A percentile compares a stretch with the other conserved stretches of the same genome.
Evolutionary conservation across 2,329 filamentous ascomycete species (phyloP).

Genomic region (Furcasterigmium sp.): DNA sequence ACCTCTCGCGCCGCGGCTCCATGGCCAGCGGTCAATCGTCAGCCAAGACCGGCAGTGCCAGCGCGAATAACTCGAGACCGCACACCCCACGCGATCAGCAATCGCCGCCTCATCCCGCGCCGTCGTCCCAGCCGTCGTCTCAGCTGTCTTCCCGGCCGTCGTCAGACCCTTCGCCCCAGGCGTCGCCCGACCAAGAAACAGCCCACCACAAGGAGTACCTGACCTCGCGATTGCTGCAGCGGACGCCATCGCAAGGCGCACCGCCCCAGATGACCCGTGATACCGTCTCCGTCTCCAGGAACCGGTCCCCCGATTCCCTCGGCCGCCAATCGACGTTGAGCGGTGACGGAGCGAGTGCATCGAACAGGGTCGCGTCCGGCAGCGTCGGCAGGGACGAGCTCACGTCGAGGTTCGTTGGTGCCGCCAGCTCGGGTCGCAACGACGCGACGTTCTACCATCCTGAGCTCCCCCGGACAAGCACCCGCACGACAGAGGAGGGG

Average conservation of each 20-base stretch:
- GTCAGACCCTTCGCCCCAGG: too few species aligned
- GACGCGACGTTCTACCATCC: constrained; percentile 49
- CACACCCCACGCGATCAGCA: constrained; percentile 22
- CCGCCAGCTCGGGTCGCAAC: constrained; percentile 37
- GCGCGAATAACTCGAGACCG: constrained; percentile 24
- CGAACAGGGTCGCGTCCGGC: constrained; percentile 1
- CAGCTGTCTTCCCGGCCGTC: too few species aligned
- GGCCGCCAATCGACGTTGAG: constrained; percentile 33
- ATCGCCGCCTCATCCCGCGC: constrained; percentile 7
- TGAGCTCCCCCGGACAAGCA: constrained; percentile 18
- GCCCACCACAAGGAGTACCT: constrained; percentile 58
- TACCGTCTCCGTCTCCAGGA: constrained; percentile 41
- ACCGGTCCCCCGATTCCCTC: constrained; percentile 26
- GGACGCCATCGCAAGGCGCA: constrained; percentile 55
- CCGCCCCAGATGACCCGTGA: constrained; percentile 62
- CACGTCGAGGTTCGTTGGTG: constrained; percentile 56
- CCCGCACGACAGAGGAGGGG: constrained; percentile 24
- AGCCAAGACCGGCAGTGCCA: constrained; percentile 29
- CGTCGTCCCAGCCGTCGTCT: constrained; percentile 8
- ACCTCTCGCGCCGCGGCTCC: constrained; percentile 38
- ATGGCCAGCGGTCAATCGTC: constrained; percentile 39
- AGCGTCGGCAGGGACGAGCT: constrained; percentile 24
- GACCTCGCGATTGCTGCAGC: constrained; percentile 61
- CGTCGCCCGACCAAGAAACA: constrained; percentile 31
- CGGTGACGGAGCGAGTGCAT: constrained; percentile 26